Evolutionary conservation across 2,329 filamentous ascomycete species (phyloP), one percentile per base, ranked within the genome.

Genomic region (Fusarium sp.): DNA sequence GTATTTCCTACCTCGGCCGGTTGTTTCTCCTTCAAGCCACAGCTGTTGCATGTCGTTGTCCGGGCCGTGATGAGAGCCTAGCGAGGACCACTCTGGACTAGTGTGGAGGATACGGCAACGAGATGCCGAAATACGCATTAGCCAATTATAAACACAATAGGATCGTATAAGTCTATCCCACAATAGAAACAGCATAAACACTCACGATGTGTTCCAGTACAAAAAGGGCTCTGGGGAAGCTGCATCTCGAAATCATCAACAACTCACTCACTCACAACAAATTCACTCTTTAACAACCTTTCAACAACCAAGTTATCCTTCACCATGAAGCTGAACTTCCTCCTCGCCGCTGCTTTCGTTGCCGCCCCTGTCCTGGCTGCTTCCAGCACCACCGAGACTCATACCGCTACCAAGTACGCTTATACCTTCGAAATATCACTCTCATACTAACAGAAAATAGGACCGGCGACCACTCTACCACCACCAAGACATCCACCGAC

Each of bases 321-420:
- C 59, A 56, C 21, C 21, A 62, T 62, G 59, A 62, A 62, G 57
- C 57, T 62, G 20, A 62, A 56, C 49, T 23, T 56, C 24, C 42
- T 62, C 36, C 24, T 62, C 24, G 38, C 56, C 32, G 58, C 57
- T 38, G 43, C 57, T 24, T 26, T 62, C 17, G 30, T 49, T 10
- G 34, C 36, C 23, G 39, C 36, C 23, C 32, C 30, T 38, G 49
- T 23, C 17, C 28, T 62, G 49, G 59, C 59, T 8, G 58, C 57
- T 10, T 56, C 42, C n/a, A 56, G 24, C 36, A 62, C 56, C 17
- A 61, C 56, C 5, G 24, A 30, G 17, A 59, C 56, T 14, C 14
- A 19, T 15, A 45, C 50, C 14, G 19, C 10, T 21, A 61, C 57
- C 17, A 28, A 34, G 58, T 61, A 39, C 4, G 57, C 9, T 2